Evolutionary conservation across 2,329 filamentous ascomycete genomes (phyloP), one percentile per base, ranked within the genome.

Genomic region (Bipolaris sorokiniana): DNA sequence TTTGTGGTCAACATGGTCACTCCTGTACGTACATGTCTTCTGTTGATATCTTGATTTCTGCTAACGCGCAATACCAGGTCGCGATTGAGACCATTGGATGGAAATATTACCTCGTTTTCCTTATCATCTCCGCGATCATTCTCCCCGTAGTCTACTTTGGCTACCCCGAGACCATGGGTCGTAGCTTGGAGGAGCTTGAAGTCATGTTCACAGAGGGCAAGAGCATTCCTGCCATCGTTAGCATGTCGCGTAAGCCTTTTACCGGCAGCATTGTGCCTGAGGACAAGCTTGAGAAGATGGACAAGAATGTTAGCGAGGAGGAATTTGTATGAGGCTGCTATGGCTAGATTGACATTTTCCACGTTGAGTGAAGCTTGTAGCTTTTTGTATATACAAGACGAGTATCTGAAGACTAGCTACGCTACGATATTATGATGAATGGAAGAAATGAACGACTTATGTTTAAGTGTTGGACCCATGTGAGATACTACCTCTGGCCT

Each of bases 1-100:
- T 69, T 69, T 31, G 65, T 73, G 1, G 58, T 73, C 23, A 68
- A 66, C 23, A 68, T 68, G 68, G 65, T 62, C 1, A 67, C 69
- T 7, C 67, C 70, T 1, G 77, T 47, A 47, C 10, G 45, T 47
- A 23, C 13, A 47, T 5, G 1, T 3, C 10, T 23, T 47, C 16
- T 31, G 20, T 7, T 16, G 6, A 9, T 6, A 45, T 22, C n/a
- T 15, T 18, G 22, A 26, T 13, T 9, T 3, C 23, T 31, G 16
- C 46, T 48, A 48, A 48, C 20, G 33, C 15, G 3, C 9, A n/a
- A 23, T 7, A 18, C 18, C 7, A 48, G 46, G 46, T 82, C 7
- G 81, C 80, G 9, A 79, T 83, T 45, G 73, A 78, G 50, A 81
- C 72, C 2, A 84, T 87, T 54, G 80, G 79, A 15, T 86, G 80